Conservation (phyloP, 495 filamentous ascomycete genomes). For the Tuber melanosporum region DNA sequence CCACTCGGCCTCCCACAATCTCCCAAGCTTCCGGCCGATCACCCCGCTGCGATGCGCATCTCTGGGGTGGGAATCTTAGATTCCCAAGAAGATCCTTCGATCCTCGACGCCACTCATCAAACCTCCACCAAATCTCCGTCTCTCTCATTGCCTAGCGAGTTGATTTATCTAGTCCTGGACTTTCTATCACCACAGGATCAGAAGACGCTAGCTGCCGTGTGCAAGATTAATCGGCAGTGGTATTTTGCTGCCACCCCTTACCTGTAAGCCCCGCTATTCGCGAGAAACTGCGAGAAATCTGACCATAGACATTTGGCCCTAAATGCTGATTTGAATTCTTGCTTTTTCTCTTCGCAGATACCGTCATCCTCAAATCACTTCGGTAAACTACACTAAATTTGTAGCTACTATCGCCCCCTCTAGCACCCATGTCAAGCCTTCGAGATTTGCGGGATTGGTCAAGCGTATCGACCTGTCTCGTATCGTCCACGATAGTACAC, state of each 20-base stretch:
- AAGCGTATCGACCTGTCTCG: conserved; percentile 52
- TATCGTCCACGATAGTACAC: conserved; percentile 61
- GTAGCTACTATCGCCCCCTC: conserved; percentile 58
- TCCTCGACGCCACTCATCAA: conserved; percentile 33
- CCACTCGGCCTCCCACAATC: not conserved
- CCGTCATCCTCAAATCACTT: conserved; percentile 37
- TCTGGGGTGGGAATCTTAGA: not conserved
- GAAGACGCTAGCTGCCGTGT: conserved; percentile 37
- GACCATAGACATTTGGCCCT: not conserved
- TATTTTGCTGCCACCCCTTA: conserved; percentile 52
- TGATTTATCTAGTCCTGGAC: conserved; percentile 30
- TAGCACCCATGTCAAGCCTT: conserved; percentile 52
- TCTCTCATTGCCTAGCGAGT: conserved; percentile 28
- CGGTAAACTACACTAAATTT: conserved; percentile 53
- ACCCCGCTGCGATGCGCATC: conserved; percentile 2
- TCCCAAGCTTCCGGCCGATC: not conserved
- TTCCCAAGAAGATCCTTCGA: conserved; percentile 4
- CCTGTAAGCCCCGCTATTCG: conserved; percentile 46
- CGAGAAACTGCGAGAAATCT: not conserved
- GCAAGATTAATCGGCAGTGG: conserved; percentile 59
- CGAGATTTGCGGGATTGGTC: conserved; percentile 53
- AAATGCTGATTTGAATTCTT: conserved; percentile 9
- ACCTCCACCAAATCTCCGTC: not conserved
- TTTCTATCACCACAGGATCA: conserved; percentile 33
- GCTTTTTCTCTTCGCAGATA: conserved; percentile 22